Conservation (phyloP, 371 early-diverging fungal species). For the Catenaria anguillulae region DNA sequence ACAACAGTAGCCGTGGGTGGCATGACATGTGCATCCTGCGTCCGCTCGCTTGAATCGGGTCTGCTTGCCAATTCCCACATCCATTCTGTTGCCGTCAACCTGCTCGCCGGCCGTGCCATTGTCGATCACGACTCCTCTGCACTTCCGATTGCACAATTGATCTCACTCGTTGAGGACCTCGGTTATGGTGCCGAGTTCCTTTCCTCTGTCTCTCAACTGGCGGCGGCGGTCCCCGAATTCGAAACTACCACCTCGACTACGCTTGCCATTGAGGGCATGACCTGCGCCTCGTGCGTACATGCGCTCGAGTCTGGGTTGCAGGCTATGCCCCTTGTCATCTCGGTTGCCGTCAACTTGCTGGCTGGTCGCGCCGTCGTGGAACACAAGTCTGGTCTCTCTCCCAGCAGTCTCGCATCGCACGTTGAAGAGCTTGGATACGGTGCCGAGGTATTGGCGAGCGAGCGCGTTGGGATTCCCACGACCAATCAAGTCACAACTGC, state of each 20-base stretch:
- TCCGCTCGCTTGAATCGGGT: conserved; percentile 34
- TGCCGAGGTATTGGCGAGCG: conserved; percentile 19
- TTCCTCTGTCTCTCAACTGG: too few species aligned
- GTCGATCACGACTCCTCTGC: conserved; percentile 38
- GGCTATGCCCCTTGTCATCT: conserved; percentile 21
- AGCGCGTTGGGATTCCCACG: background rate
- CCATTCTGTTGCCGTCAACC: conserved; percentile 30
- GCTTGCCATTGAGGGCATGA: conserved; percentile 44
- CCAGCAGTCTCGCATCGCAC: conserved; percentile 35
- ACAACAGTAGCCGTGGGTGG: conserved; percentile 28
- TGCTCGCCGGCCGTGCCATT: conserved; percentile 45
- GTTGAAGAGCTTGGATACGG: conserved; percentile 45
- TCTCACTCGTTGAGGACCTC: conserved; percentile 38
- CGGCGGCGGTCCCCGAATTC: too few species aligned
- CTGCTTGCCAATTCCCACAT: conserved; percentile 24
- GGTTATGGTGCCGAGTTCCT: conserved; percentile 42
- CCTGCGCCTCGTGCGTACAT: conserved; percentile 43
- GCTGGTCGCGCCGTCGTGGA: conserved; percentile 41
- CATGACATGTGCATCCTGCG: conserved; percentile 53
- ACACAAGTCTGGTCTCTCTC: conserved; percentile 34
- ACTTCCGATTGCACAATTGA: conserved; percentile 32
- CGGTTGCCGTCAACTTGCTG: conserved; percentile 40
- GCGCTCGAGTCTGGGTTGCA: conserved; percentile 32
- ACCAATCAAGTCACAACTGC: too few species aligned
- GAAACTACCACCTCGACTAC: background rate